Percentiles rank a stretch among this genome's conserved stretches.
These are phyloP conservation scores for Luffa aegyptiaca DNA, from an alignment of 306 rosid species.

Conservation along the genomic window DNA sequence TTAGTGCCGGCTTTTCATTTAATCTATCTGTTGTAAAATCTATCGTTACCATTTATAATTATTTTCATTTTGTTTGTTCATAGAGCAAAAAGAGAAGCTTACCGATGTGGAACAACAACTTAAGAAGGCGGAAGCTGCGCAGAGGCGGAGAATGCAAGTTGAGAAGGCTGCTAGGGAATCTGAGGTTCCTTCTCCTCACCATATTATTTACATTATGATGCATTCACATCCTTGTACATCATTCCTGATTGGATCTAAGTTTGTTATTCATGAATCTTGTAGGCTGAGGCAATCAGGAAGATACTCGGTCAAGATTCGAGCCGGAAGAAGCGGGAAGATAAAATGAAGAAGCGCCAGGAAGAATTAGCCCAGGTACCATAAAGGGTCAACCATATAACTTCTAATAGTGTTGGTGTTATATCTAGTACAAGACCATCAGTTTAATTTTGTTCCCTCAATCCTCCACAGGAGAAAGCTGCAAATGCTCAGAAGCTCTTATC, in stretches of 20 bases:
- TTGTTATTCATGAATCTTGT: conserved; percentile 16
- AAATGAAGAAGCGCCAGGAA: conserved; percentile 83
- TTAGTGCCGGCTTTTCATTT: neutral
- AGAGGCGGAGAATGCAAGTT: conserved; percentile 74
- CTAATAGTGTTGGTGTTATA: neutral
- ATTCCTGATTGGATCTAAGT: neutral
- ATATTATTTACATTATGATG: neutral
- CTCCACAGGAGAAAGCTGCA: conserved; percentile 77
- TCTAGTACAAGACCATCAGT: neutral
- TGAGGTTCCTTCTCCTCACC: conserved; percentile 45
- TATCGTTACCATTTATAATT: neutral
- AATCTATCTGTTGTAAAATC: neutral
- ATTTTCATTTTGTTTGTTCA: conserved; percentile 11
- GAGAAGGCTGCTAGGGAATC: conserved; percentile 92
- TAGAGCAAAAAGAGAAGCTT: conserved; percentile 90
- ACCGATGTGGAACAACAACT: conserved; percentile 69
- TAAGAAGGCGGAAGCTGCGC: conserved; percentile 97
- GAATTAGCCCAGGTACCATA: conserved; percentile 73
- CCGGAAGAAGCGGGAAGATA: conserved; percentile 85
- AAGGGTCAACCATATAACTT: neutral
- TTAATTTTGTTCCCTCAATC: neutral
- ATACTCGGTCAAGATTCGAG: conserved; percentile 96
- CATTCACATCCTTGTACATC: conserved; percentile 4
- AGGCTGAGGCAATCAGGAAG: conserved; percentile 94
- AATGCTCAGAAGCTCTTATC: conserved; percentile 49